Evolutionary conservation across 306 rosid species (phyloP).

Genomic region (Vicia faba): DNA sequence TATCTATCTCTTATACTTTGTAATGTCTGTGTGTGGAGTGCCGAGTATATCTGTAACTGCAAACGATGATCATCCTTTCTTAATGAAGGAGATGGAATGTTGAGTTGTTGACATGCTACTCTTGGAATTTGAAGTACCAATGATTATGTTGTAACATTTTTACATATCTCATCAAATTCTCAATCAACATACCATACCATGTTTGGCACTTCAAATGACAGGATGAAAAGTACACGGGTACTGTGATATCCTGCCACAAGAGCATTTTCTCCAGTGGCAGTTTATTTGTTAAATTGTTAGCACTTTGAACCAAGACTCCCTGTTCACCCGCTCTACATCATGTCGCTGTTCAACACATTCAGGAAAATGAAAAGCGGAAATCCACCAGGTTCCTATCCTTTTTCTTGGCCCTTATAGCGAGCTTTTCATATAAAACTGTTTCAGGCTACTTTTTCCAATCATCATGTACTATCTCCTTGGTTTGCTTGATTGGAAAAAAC

Average conservation of each 20-base stretch:
- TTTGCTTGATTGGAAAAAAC: neutral
- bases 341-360: neutral
- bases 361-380: conserved; percentile 1
- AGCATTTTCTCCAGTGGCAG: conserved; percentile 51
- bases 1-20: conserved; percentile 14
- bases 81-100: conserved; percentile 12
- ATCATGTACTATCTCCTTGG: neutral
- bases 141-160: conserved; percentile 1
- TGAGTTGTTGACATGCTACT: neutral
- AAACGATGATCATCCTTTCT: conserved; percentile 22
- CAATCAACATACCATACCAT: neutral
- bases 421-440: neutral
- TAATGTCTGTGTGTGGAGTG: conserved; percentile 6
- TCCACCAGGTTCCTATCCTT: conserved; percentile 5
- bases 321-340: neutral
- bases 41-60: conserved; percentile 9
- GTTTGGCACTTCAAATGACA: neutral
- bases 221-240: conserved; percentile 7
- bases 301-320: conserved; percentile 56
- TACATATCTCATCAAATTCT: neutral
- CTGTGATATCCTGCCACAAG: conserved; percentile 29
- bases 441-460: neutral
- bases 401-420: neutral
- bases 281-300: conserved; percentile 51
- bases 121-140: neutral